Evolutionary conservation across 78 protist genomes (phyloP), one percentile per base, ranked within the genome.

Genomic region (Cavenderia fasciculata): DNA sequence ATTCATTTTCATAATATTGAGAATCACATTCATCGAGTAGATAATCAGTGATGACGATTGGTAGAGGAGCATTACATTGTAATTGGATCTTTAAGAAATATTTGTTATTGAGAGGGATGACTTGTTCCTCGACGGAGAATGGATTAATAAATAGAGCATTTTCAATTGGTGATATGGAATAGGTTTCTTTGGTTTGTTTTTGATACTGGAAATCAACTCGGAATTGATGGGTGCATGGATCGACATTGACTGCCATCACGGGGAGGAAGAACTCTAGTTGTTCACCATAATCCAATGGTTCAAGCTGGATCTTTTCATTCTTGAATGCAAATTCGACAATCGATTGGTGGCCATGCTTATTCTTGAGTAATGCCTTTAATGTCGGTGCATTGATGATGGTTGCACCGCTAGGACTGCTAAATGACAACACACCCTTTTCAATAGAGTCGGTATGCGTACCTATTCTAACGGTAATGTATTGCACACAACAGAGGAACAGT

Each of bases 141-240:
- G 90, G 78, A 82, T 68, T 82, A 19, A 82, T 68, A 33, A 82
- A 82, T 34, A 82, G 70, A 4, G 75, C 57, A 21, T 69, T 31
- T 29, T 76, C 65, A 2, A 82, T 72, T 16, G 68, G 36, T 12
- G 90, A 82, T 0, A 71, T 56, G 21, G 90, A 68, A n/a, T 51
- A 82, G 18, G 72, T 56, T 33, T 82, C 90, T 68, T 82, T 82
- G 1, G 90, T 82, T 57, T 82, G 90, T 44, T 82, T 82, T 36
- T 68, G 78, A 56, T 82, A 78, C 40, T 82, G 63, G 11, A 82
- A 41, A 19, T 68, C 78, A 1, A 82, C 51, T 4, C 40, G 33
- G 19, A 82, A 56, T 43, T 82, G 90, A 27, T 82, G 90, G 6
- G 79, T 56, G 38, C 70, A 69, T 21, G 90, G 23, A 33, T 68